These are phyloP conservation scores for Pogostemon cablin DNA, from an alignment of 257 asterid species.

Conservation along the genomic window DNA sequence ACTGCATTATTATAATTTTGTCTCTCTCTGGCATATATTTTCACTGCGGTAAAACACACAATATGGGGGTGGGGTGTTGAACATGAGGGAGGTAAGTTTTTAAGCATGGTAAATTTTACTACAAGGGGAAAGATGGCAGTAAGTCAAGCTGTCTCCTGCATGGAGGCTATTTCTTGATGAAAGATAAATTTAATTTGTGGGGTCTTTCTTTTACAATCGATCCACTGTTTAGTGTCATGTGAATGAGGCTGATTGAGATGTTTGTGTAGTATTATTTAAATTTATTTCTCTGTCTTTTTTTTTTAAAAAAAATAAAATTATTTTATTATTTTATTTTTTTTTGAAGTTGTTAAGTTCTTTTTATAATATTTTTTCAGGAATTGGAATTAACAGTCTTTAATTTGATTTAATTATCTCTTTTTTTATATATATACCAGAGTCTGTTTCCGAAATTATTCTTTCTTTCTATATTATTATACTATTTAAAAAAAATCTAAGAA, in stretches of 20 bases:
- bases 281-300: not conserved
- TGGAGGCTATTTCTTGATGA: conserved; percentile 51
- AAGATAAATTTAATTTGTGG: conserved; percentile 36
- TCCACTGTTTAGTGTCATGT: conserved; percentile 33
- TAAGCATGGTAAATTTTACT: conserved; percentile 19
- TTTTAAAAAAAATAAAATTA: not conserved
- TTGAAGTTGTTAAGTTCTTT: too few relatives aligned
- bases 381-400: too few relatives aligned
- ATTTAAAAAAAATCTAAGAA: too few relatives aligned
- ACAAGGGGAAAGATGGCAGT: conserved; percentile 41
- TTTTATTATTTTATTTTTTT: too few relatives aligned
- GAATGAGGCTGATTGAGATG: conserved; percentile 29
- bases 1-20: conserved; percentile 64
- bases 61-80: not conserved
- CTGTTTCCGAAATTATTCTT: too few relatives aligned
- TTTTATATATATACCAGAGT: too few relatives aligned
- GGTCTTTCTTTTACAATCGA: conserved; percentile 27
- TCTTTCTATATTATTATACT: too few relatives aligned
- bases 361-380: too few relatives aligned
- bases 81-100: not conserved
- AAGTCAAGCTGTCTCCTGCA: conserved; percentile 76
- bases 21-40: conserved; percentile 25
- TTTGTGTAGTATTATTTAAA: not conserved
- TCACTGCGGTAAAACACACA: conserved; percentile 10
- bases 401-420: too few relatives aligned